Conservation (phyloP, 768 basidiomycete genomes). For the Termitomyces sp. region DNA sequence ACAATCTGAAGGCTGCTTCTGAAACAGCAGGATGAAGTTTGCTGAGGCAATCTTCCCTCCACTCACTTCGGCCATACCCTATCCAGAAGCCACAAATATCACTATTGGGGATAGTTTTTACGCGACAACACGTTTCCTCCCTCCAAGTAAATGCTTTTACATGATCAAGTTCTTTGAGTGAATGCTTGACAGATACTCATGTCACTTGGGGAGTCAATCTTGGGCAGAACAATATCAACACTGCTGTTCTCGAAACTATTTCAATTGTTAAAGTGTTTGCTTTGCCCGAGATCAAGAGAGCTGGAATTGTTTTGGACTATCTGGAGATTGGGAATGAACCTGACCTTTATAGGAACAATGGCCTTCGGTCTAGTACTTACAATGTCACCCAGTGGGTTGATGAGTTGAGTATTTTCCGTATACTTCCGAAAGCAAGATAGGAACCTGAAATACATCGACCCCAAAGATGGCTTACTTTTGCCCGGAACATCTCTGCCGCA, state of each 20-base stretch:
- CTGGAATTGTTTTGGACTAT: conserved; percentile 46
- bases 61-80: conserved; percentile 43
- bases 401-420: conserved; percentile 32
- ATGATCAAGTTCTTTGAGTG: neutral
- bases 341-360: conserved; percentile 47
- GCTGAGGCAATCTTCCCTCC: conserved; percentile 45
- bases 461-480: conserved; percentile 52
- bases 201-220: conserved; percentile 69
- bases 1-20: neutral
- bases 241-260: conserved; percentile 40
- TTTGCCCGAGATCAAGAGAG: conserved; percentile 28
- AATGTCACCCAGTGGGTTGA: conserved; percentile 38
- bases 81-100: conserved; percentile 58
- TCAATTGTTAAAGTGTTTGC: conserved; percentile 45
- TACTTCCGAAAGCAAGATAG: neutral
- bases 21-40: neutral
- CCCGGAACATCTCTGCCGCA: conserved; percentile 39
- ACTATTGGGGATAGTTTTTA: conserved; percentile 55
- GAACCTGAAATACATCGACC: neutral
- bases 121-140: conserved; percentile 16
- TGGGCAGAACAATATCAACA: conserved; percentile 46
- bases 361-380: conserved; percentile 32
- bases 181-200: conserved; percentile 38
- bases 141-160: conserved; percentile 4
- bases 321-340: conserved; percentile 62